phyloP scores from a whole-genome alignment of 352 stramenopile species.

The Phytophthora sp. region DNA sequence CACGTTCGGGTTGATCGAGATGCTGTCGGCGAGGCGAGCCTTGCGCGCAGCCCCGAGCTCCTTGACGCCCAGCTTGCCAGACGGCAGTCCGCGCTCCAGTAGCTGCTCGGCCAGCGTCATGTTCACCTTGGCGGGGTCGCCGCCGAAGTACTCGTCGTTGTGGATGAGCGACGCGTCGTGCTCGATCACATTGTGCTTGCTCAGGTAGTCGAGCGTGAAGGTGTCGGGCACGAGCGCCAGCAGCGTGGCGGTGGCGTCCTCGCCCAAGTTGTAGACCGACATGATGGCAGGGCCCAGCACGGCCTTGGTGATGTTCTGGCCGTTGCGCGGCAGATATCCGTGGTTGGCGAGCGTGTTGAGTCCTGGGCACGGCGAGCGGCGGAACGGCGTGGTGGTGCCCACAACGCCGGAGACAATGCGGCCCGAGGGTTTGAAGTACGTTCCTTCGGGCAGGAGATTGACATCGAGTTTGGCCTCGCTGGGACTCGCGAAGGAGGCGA shows the following conservation, averaged over 20 bases:
- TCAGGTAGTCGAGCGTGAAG: constrained; percentile 37
- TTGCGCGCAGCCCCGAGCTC: constrained; percentile 41
- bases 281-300: constrained; percentile 34
- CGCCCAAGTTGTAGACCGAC: constrained; percentile 36
- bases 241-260: constrained; percentile 26
- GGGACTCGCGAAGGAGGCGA: constrained; percentile 5
- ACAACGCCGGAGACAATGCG: constrained; percentile 36
- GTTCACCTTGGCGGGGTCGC: constrained; percentile 39
- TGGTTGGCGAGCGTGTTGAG: constrained; percentile 69
- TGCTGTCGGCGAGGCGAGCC: constrained; percentile 34
- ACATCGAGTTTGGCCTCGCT: constrained; percentile 22
- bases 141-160: constrained; percentile 50
- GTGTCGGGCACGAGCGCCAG: constrained; percentile 28
- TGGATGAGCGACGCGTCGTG: constrained; percentile 54
- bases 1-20: constrained; percentile 41
- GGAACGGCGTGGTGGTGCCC: constrained; percentile 26
- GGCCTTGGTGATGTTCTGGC: constrained; percentile 44
- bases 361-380: constrained; percentile 50
- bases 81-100: constrained; percentile 28
- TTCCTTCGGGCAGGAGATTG: constrained; percentile 24
- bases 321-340: constrained; percentile 54
- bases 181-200: constrained; percentile 45
- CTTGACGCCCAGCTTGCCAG: constrained; percentile 28
- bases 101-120: constrained; percentile 36
- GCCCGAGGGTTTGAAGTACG: constrained; percentile 44